Percentiles rank a stretch among this genome's conserved stretches.
phyloP scores from a whole-genome alignment of 2,329 filamentous ascomycete species.

The Xylaria hypoxylon region DNA sequence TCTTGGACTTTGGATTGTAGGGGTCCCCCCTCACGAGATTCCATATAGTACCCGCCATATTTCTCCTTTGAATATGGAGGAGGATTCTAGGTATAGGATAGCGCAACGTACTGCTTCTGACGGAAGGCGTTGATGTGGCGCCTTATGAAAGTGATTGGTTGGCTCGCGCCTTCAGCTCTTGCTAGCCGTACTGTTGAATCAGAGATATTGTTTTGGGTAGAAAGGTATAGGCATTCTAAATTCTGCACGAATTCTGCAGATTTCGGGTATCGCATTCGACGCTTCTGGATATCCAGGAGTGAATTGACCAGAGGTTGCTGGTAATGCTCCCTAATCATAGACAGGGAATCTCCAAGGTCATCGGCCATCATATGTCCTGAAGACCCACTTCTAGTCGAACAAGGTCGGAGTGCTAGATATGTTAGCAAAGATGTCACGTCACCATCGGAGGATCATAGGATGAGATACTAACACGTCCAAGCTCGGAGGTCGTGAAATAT shows the following conservation, averaged over 20 bases:
- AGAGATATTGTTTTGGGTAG: neutral
- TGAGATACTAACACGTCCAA: neutral
- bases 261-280: neutral
- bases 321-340: neutral
- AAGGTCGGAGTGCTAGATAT: neutral
- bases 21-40: neutral
- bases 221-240: neutral
- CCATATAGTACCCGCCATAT: slow-evolving; percentile 1
- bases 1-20: slow-evolving; percentile 21
- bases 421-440: neutral
- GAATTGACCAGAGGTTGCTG: neutral
- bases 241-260: neutral
- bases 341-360: slow-evolving; percentile 10
- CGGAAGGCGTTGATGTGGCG: neutral
- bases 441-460: no score
- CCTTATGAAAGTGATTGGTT: neutral
- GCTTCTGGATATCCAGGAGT: slow-evolving; percentile 7
- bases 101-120: neutral
- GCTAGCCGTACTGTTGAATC: neutral
- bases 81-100: slow-evolving; percentile 12
- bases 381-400: slow-evolving; percentile 2
- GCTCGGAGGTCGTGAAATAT: no score
- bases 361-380: slow-evolving; percentile 12
- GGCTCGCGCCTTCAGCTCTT: no score
- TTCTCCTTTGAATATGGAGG: neutral